A percentile compares a stretch with the other conserved stretches of the same genome.
Evolutionary conservation across 441 rosid genomes (phyloP).

Genomic region (Gossypium davidsonii): DNA sequence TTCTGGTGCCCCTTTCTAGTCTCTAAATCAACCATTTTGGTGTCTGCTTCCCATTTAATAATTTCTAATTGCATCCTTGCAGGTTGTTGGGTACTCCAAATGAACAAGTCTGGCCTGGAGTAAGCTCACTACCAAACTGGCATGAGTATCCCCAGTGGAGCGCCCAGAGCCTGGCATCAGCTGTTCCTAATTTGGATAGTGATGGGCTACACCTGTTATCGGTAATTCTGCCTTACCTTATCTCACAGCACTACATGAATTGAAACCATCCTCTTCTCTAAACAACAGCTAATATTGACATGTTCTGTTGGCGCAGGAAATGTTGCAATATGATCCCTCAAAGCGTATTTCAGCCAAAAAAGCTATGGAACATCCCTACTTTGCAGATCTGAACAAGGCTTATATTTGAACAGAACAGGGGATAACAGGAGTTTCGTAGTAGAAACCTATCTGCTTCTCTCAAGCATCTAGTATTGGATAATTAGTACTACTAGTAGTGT

Average conservation of each 20-base stretch:
- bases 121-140: conserved; percentile 80
- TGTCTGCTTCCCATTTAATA: background rate
- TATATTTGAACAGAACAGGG: conserved; percentile 31
- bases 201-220: conserved; percentile 69
- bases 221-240: conserved; percentile 25
- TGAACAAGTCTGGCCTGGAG: conserved; percentile 90
- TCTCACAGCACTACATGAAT: background rate
- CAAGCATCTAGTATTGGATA: conserved; percentile 5
- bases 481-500: background rate
- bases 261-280: background rate
- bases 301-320: conserved; percentile 48
- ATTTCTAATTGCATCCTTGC: conserved; percentile 6
- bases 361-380: conserved; percentile 97
- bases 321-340: conserved; percentile 85
- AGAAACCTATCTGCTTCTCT: conserved; percentile 6
- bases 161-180: conserved; percentile 52
- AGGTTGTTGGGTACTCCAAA: conserved; percentile 93
- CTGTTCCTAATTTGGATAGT: conserved; percentile 57
- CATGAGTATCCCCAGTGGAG: conserved; percentile 98
- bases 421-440: background rate
- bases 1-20: background rate
- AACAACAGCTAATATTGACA: background rate
- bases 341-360: conserved; percentile 87
- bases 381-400: conserved; percentile 58
- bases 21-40: background rate